These are phyloP conservation scores for Pholiota molesta DNA, from an alignment of 768 basidiomycete genomes.

Conservation along the genomic window DNA sequence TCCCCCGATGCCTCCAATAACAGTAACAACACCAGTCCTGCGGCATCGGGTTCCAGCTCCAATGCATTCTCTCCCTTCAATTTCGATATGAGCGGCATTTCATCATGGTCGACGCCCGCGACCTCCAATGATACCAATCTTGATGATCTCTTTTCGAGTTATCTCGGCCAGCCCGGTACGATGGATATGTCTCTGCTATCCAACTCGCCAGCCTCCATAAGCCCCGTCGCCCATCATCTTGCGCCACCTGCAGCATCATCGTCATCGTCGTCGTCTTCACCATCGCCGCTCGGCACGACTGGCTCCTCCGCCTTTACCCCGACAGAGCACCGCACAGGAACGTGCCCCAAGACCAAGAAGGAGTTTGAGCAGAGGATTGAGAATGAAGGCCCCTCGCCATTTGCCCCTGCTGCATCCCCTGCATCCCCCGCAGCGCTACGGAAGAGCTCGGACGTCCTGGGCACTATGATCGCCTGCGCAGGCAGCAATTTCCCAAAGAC, in stretches of 20 bases:
- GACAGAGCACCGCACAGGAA: constrained; percentile 29
- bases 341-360: constrained; percentile 59
- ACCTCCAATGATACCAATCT: constrained; percentile 40
- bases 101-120: constrained; percentile 45
- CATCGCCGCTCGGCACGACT: constrained; percentile 39
- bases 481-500: constrained; percentile 73
- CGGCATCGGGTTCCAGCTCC: constrained; percentile 14
- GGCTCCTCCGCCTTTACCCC: constrained; percentile 39
- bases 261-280: constrained; percentile 42
- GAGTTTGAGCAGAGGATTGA: constrained; percentile 52
- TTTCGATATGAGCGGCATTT: constrained; percentile 48
- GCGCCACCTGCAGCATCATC: constrained; percentile 26
- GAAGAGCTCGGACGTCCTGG: constrained; percentile 49
- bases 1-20: constrained; percentile 21
- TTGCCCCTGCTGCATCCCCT: constrained; percentile 37
- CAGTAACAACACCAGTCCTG: constrained; percentile 15
- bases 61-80: constrained; percentile 33
- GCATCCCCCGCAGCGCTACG: constrained; percentile 33
- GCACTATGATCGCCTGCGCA: constrained; percentile 64
- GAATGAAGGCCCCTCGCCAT: constrained; percentile 62
- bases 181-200: constrained; percentile 36
- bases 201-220: constrained; percentile 44
- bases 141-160: constrained; percentile 50
- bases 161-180: constrained; percentile 30
- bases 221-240: constrained; percentile 57